Evolutionary conservation across 1,139 yeast species (phyloP).

Genomic region (Suhomyces maxii): DNA sequence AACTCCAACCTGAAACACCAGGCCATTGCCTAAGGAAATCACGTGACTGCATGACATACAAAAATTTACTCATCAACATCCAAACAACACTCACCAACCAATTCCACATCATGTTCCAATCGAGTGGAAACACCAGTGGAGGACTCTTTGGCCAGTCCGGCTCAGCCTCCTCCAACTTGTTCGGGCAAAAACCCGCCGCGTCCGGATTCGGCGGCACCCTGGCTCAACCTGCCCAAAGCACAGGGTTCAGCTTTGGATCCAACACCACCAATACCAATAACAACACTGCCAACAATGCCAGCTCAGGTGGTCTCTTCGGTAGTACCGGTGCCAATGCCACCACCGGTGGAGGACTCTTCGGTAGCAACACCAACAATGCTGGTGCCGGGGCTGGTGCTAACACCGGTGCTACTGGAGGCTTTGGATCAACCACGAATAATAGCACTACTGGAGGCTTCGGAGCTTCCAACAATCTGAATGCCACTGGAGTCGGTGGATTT

Average conservation of each 20-base stretch:
- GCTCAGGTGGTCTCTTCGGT: slow-evolving; percentile 3
- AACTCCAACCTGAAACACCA: too few species aligned
- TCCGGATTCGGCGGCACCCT: slow-evolving; percentile 7
- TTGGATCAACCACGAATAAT: slow-evolving; percentile 13
- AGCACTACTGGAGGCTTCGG: slow-evolving; percentile 15
- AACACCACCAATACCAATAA: slow-evolving; percentile 1
- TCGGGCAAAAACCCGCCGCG: slow-evolving; percentile 10
- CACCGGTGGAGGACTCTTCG: slow-evolving; percentile 6
- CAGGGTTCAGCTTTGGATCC: slow-evolving; percentile 7
- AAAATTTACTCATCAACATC: slow-evolving; percentile 3
- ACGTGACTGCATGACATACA: slow-evolving; percentile 3
- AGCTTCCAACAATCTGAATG: slow-evolving; percentile 4
- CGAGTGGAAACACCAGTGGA: slow-evolving; percentile 5
- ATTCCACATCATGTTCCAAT: slow-evolving; percentile 6
- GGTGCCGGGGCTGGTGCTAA: background rate
- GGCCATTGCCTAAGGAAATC: too few species aligned
- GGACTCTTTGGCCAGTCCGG: slow-evolving; percentile 11
- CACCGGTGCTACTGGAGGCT: background rate
- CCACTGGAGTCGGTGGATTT: background rate
- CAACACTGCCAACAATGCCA: background rate
- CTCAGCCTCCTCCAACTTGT: slow-evolving; percentile 6
- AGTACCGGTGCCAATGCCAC: slow-evolving; percentile 1
- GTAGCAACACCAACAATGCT: background rate
- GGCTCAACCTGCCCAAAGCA: background rate
- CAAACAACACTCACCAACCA: slow-evolving; percentile 1